A percentile compares a stretch with the other conserved stretches of the same genome.
Evolutionary conservation across 306 rosid genomes (phyloP).

Genomic region (Carpinus fangiana): DNA sequence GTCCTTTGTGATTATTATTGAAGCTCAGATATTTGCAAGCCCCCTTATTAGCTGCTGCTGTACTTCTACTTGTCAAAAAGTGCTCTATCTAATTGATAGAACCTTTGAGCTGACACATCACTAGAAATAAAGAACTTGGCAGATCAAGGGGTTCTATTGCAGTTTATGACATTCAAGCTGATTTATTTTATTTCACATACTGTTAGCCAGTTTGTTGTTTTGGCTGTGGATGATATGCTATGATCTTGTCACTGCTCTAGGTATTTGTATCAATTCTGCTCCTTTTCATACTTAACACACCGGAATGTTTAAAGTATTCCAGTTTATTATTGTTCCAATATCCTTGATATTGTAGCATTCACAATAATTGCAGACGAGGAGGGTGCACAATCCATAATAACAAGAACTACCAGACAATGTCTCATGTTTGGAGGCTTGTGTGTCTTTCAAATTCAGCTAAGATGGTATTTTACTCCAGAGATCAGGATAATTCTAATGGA

Average conservation of each 20-base stretch:
- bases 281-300: slow-evolving; percentile 3
- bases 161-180: not conserved
- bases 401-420: slow-evolving; percentile 5
- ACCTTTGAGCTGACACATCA: not conserved
- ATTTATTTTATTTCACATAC: not conserved
- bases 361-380: slow-evolving; percentile 51
- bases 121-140: not conserved
- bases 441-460: not conserved
- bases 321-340: not conserved
- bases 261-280: not conserved
- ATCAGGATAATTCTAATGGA: not conserved
- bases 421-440: not conserved
- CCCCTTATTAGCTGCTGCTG: not conserved
- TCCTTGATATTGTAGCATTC: slow-evolving; percentile 26
- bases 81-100: not conserved
- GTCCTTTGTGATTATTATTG: not conserved
- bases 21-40: not conserved
- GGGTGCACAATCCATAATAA: slow-evolving; percentile 32
- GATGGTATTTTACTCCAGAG: not conserved
- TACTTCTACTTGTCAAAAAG: not conserved
- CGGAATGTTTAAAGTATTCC: not conserved
- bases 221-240: not conserved
- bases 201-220: not conserved
- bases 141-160: not conserved
- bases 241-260: not conserved